phyloP scores from a whole-genome alignment of 768 basidiomycete species.

The Pulveroboletus sp. region DNA sequence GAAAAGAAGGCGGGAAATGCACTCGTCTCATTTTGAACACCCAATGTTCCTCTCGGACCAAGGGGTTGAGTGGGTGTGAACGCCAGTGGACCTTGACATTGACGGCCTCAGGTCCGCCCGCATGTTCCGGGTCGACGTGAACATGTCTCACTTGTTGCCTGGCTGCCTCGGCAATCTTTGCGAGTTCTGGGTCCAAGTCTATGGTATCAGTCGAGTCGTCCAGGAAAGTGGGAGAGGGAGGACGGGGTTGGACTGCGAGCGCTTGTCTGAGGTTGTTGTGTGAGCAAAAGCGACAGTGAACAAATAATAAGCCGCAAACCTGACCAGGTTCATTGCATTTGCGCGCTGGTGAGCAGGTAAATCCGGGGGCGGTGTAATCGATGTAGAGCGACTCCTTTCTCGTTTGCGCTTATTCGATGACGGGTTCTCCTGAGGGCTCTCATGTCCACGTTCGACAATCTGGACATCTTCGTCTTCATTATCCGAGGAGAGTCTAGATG shows the following conservation, averaged over 20 bases:
- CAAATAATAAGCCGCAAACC: slow-evolving; percentile 37
- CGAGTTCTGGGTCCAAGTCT: slow-evolving; percentile 58
- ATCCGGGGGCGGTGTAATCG: slow-evolving; percentile 72
- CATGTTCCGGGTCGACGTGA: slow-evolving; percentile 19
- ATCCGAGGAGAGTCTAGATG: slow-evolving; percentile 32
- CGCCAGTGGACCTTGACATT: slow-evolving; percentile 58
- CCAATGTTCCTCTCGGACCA: slow-evolving; percentile 39
- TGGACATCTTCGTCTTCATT: slow-evolving; percentile 47
- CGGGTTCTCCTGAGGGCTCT: not conserved
- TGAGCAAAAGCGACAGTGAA: slow-evolving; percentile 2
- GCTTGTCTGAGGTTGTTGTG: slow-evolving; percentile 37
- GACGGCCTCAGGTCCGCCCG: slow-evolving; percentile 37
- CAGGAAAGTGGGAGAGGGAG: slow-evolving; percentile 43
- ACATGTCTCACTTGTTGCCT: slow-evolving; percentile 27
- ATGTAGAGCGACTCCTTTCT: slow-evolving; percentile 58
- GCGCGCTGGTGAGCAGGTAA: slow-evolving; percentile 50
- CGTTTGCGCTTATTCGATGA: slow-evolving; percentile 41
- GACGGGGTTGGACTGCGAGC: slow-evolving; percentile 37
- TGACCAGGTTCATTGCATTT: slow-evolving; percentile 54
- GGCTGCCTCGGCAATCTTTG: slow-evolving; percentile 45
- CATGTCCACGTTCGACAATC: slow-evolving; percentile 34
- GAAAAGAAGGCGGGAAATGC: slow-evolving; percentile 13
- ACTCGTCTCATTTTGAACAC: slow-evolving; percentile 58
- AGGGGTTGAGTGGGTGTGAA: slow-evolving; percentile 53
- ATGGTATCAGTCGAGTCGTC: slow-evolving; percentile 49